phyloP scores from a whole-genome alignment of 2,329 filamentous ascomycete species.

The Metarhizium rileyi region DNA sequence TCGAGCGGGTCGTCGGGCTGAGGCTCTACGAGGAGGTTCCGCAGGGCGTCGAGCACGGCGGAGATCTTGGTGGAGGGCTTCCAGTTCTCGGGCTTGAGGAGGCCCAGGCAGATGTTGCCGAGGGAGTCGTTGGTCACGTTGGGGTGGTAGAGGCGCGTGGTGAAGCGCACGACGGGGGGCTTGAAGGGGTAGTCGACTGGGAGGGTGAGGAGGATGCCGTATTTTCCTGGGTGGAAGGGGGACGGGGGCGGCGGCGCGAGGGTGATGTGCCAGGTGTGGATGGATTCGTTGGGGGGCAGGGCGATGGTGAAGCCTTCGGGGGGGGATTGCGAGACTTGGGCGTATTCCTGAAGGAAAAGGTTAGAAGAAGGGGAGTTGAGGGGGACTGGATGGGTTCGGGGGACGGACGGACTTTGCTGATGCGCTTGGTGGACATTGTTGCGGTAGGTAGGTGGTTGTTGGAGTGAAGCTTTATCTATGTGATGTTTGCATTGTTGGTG shows the following conservation, averaged over 20 bases:
- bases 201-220: conserved; percentile 62
- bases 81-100: conserved; percentile 82
- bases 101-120: conserved; percentile 76
- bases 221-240: conserved; percentile 56
- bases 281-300: conserved; percentile 36
- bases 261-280: conserved; percentile 43
- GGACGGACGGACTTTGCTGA: conserved; percentile 29
- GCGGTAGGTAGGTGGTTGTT: not conserved
- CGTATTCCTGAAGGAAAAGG: conserved; percentile 50
- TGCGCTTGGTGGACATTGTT: conserved; percentile 34
- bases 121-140: conserved; percentile 83
- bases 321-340: conserved; percentile 37
- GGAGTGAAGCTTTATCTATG: too few relatives aligned
- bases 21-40: conserved; percentile 66
- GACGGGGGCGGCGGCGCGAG: conserved; percentile 35
- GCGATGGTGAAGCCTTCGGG: conserved; percentile 37
- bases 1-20: conserved; percentile 88
- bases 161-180: conserved; percentile 68
- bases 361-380: not conserved
- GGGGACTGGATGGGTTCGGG: not conserved
- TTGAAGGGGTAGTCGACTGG: conserved; percentile 86
- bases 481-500: too few relatives aligned
- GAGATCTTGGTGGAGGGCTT: conserved; percentile 74
- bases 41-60: conserved; percentile 67
- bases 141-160: conserved; percentile 89